Conservation (phyloP, 345 rosid species). For the Cardiospermum halicacabum region DNA sequence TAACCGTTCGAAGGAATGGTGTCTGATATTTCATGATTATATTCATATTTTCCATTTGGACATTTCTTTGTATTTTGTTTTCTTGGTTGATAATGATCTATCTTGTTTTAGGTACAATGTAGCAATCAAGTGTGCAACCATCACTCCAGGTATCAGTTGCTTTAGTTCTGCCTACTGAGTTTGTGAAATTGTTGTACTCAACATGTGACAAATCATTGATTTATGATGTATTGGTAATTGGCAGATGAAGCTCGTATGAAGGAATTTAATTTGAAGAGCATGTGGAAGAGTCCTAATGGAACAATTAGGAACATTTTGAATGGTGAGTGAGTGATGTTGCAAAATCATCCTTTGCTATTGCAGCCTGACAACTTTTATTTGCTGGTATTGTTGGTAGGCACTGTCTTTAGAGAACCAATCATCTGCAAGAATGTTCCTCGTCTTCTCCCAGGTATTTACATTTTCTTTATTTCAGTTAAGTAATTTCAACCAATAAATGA, state of each 20-base stretch:
- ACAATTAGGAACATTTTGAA: conserved; percentile 94
- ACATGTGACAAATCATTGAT: not conserved
- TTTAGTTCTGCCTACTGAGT: conserved; percentile 4
- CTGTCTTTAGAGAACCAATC: conserved; percentile 98
- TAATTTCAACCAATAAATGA: not conserved
- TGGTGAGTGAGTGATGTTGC: conserved; percentile 40
- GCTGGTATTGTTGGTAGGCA: conserved; percentile 49
- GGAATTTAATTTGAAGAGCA: conserved; percentile 82
- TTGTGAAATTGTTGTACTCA: not conserved
- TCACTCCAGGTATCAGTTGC: conserved; percentile 80
- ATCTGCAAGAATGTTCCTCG: conserved; percentile 86
- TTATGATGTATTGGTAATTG: conserved; percentile 12
- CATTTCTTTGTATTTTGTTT: not conserved
- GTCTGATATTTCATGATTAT: not conserved
- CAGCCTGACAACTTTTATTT: conserved; percentile 3
- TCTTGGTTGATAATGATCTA: not conserved
- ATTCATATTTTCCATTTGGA: not conserved
- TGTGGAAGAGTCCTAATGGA: conserved; percentile 99
- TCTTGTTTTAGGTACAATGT: conserved; percentile 73
- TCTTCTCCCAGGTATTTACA: conserved; percentile 66
- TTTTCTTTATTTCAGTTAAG: not conserved
- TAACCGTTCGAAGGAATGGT: not conserved
- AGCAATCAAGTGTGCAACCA: conserved; percentile 96
- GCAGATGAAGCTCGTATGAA: conserved; percentile 89
- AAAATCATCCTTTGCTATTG: not conserved